Evolutionary conservation across 2,329 filamentous ascomycete species (phyloP), one percentile per base, ranked within the genome.

Genomic region (Hypomyces perniciosus): DNA sequence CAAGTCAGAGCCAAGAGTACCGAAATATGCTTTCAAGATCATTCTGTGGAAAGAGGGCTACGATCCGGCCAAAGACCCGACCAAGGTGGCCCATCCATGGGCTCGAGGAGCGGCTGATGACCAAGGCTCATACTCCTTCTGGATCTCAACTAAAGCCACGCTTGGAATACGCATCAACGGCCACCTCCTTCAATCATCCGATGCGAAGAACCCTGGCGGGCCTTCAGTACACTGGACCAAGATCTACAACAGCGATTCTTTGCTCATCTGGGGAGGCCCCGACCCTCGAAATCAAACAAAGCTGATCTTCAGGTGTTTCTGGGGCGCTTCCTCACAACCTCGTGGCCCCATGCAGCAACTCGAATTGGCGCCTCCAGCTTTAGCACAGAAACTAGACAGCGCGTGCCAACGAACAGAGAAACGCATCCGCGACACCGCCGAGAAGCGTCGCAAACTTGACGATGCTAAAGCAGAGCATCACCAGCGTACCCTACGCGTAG

Each of bases 11-110:
- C 77, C 75, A 2, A 84, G 84, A 12, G 81, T 97, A 34, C 89
- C 91, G 1, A 92, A 92, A 63, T 84, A 85, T 56, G 90, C 88
- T 1, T 82, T 96, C 59, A 85, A 88, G 60, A 73, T 96, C 35
- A 75, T 89, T 33, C 80, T 93, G 30, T 90, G 86, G 77, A 83
- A 80, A 50, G 78, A 83, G 1, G 80, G 80, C 8, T 84, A 85
- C 52, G 85, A 88, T 51, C 74, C 78, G 6, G 72, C 72, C 44
- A 76, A 74, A 44, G 76, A 79, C 26, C 46, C 72, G 73, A 34
- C 78, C 78, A 46, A 80, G 79, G 56, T 75, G 78, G 51, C 83
- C 75, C 72, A 68, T 50, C 64, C 72, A 44, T 68, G 73, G 71
- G 53, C 61, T 28, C 55, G 58, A 10, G 57, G 72, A 44, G 59